These are phyloP conservation scores for Persicaria tinctoria DNA, from an alignment of 148 eudicot species.

Conservation along the genomic window DNA sequence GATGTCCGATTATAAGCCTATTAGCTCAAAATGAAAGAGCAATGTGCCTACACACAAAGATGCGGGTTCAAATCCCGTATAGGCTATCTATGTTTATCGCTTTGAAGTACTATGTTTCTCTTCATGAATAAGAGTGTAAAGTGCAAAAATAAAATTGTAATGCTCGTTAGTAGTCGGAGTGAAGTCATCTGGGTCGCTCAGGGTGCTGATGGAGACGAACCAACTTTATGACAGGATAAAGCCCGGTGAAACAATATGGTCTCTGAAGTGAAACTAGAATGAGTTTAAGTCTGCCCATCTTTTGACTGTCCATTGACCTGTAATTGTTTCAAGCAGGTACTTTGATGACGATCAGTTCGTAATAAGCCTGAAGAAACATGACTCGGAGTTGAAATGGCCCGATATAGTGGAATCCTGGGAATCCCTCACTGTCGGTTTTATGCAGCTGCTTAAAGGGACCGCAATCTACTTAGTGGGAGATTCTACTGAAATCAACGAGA, in stretches of 20 bases:
- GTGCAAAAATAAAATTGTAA: no score
- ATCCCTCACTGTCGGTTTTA: constrained; percentile 62
- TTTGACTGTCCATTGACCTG: neutral
- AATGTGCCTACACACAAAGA: no score
- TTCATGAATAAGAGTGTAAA: no score
- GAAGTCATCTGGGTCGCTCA: constrained; percentile 33
- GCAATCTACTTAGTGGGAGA: constrained; percentile 81
- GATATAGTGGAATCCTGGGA: constrained; percentile 90
- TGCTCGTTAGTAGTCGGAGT: constrained; percentile 45
- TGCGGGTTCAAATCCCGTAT: no score
- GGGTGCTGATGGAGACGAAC: constrained; percentile 62
- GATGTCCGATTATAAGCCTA: no score
- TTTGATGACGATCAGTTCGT: constrained; percentile 79
- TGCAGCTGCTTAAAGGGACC: constrained; percentile 73
- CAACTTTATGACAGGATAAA: constrained; percentile 69
- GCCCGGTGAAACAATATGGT: constrained; percentile 98
- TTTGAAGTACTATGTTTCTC: no score
- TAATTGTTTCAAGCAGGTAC: constrained; percentile 40
- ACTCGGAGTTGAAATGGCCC: constrained; percentile 83
- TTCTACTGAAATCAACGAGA: constrained; percentile 69
- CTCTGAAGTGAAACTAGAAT: constrained; percentile 11
- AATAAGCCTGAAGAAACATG: constrained; percentile 79
- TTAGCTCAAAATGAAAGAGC: no score
- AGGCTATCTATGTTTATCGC: no score
- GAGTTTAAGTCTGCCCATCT: neutral